These are phyloP conservation scores for Jackrogersella multiformis DNA, from an alignment of 495 filamentous ascomycete genomes.

Conservation along the genomic window DNA sequence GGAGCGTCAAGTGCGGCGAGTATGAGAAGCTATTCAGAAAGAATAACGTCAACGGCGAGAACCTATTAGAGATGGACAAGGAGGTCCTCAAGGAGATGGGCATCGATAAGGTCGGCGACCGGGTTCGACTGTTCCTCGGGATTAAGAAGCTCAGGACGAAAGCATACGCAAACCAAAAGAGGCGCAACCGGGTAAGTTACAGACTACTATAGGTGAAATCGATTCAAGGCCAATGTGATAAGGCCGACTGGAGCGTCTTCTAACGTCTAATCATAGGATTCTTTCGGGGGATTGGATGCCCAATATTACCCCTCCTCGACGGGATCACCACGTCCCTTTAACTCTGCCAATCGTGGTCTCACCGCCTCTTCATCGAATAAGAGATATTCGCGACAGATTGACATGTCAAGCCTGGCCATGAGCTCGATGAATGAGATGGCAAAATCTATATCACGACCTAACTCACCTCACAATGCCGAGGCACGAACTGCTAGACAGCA, in stretches of 20 bases:
- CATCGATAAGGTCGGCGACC: slow-evolving; percentile 96
- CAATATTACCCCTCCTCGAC: slow-evolving; percentile 70
- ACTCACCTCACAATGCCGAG: slow-evolving; percentile 72
- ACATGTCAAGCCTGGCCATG: slow-evolving; percentile 52
- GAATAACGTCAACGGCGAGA: slow-evolving; percentile 97
- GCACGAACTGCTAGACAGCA: slow-evolving; percentile 52
- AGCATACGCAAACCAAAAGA: slow-evolving; percentile 82
- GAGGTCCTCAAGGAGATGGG: slow-evolving; percentile 96
- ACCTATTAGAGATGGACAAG: slow-evolving; percentile 96
- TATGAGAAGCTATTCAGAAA: slow-evolving; percentile 91
- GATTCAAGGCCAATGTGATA: not conserved
- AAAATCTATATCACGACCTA: slow-evolving; percentile 71
- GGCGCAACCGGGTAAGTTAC: slow-evolving; percentile 80
- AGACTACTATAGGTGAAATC: not conserved
- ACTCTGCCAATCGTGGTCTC: slow-evolving; percentile 56
- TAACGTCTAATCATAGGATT: slow-evolving; percentile 61
- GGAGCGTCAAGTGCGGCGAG: slow-evolving; percentile 88
- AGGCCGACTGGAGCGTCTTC: slow-evolving; percentile 1
- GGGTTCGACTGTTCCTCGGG: slow-evolving; percentile 90
- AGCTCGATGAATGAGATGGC: slow-evolving; percentile 55
- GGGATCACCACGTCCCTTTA: slow-evolving; percentile 70
- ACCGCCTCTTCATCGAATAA: slow-evolving; percentile 70
- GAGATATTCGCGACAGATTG: slow-evolving; percentile 76
- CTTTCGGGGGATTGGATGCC: slow-evolving; percentile 72
- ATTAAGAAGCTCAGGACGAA: slow-evolving; percentile 93